A percentile compares a stretch with the other conserved stretches of the same genome.
Evolutionary conservation across 352 stramenopile genomes (phyloP).

Genomic region (Phytophthora ramorum): DNA sequence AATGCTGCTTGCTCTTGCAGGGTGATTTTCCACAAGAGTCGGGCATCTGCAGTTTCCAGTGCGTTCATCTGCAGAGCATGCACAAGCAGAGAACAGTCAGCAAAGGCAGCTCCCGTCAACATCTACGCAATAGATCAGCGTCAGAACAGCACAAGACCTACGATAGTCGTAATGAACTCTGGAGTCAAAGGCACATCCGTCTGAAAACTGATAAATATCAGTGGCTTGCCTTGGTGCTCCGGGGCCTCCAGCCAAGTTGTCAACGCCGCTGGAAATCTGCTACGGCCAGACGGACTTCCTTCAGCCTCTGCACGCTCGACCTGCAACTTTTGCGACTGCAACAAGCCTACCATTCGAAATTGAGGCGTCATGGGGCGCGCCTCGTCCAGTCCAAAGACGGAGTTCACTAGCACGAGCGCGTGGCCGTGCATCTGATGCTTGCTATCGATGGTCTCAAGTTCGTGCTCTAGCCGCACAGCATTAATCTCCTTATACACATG

Average conservation of each 20-base stretch:
- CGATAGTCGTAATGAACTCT: slow-evolving; percentile 62
- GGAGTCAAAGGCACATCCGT: slow-evolving; percentile 53
- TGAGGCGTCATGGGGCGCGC: slow-evolving; percentile 76
- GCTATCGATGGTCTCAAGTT: slow-evolving; percentile 52
- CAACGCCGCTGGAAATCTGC: slow-evolving; percentile 45
- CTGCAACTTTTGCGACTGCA: slow-evolving; percentile 49
- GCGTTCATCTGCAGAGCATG: slow-evolving; percentile 50
- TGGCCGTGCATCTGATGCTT: slow-evolving; percentile 66
- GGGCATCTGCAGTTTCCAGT: slow-evolving; percentile 56
- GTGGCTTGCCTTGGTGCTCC: slow-evolving; percentile 32
- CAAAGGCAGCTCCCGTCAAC: neutral
- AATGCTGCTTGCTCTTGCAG: slow-evolving; percentile 67
- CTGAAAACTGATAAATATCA: slow-evolving; percentile 73
- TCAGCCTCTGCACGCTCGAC: slow-evolving; percentile 22
- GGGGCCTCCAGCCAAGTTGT: slow-evolving; percentile 45
- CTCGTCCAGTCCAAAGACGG: slow-evolving; percentile 85
- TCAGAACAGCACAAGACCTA: slow-evolving; percentile 34
- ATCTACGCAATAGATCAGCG: neutral
- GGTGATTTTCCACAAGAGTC: slow-evolving; percentile 67
- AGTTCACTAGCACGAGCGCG: slow-evolving; percentile 81
- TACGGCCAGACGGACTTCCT: slow-evolving; percentile 17
- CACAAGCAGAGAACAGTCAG: slow-evolving; percentile 19
- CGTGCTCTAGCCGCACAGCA: slow-evolving; percentile 55
- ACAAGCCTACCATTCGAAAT: slow-evolving; percentile 77
- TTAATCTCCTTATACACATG: slow-evolving; percentile 75